Evolutionary conservation across 2,329 filamentous ascomycete species (phyloP).

Genomic region (Exophiala spinifera): DNA sequence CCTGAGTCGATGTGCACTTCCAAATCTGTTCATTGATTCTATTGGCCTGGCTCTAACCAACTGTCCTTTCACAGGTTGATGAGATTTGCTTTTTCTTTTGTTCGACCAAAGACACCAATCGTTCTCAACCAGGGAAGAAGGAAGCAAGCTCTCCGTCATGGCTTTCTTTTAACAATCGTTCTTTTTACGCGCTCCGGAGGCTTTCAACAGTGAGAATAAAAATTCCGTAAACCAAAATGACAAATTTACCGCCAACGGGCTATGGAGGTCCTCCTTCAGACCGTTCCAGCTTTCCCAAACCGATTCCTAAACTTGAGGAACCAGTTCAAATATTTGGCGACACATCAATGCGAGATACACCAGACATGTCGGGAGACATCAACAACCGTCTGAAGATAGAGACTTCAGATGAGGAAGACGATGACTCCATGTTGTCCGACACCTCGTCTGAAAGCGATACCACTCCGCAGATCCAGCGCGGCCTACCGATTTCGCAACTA

Average conservation of each 20-base stretch:
- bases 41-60: no score
- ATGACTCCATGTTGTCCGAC: constrained; percentile 22
- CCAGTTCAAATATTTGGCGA: constrained; percentile 9
- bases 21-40: neutral
- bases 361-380: constrained; percentile 18
- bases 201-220: neutral
- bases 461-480: constrained; percentile 36
- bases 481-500: constrained; percentile 49
- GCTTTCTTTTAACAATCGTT: no score
- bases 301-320: constrained; percentile 11
- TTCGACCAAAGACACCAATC: no score
- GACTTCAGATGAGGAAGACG: constrained; percentile 23
- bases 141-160: no score
- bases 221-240: constrained; percentile 1
- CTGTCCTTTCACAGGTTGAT: no score
- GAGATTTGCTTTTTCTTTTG: no score
- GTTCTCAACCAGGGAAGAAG: no score
- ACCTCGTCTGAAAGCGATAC: constrained; percentile 33
- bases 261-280: constrained; percentile 5
- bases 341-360: constrained; percentile 22
- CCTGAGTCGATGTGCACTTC: neutral
- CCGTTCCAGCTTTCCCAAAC: constrained; percentile 9
- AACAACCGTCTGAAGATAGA: constrained; percentile 21
- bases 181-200: neutral
- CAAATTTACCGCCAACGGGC: constrained; percentile 5